These are phyloP conservation scores for Auriscalpium orientale DNA, from an alignment of 768 basidiomycete species.

Conservation along the genomic window DNA sequence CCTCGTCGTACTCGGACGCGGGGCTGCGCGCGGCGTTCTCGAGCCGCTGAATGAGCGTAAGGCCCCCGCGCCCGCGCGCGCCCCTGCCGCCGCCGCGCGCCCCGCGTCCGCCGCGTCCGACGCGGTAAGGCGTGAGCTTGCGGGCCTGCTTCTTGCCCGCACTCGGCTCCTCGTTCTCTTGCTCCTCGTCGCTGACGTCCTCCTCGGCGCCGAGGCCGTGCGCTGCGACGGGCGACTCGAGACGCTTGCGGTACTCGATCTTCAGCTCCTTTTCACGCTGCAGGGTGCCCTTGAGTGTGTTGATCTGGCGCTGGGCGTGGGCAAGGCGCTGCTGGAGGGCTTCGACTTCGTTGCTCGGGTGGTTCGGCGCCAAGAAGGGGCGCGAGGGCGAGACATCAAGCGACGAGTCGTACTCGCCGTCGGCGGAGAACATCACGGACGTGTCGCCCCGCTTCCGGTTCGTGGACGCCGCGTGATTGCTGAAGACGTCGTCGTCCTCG, in stretches of 20 bases:
- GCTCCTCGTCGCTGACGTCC: conserved; percentile 41
- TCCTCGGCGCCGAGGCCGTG: conserved; percentile 36
- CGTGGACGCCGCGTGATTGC: conserved; percentile 42
- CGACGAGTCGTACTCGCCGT: conserved; percentile 38
- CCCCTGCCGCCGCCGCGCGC: conserved; percentile 15
- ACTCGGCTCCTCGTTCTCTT: conserved; percentile 15
- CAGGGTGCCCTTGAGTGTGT: conserved; percentile 70
- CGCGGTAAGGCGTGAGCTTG: conserved; percentile 7
- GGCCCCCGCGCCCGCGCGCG: conserved; percentile 9
- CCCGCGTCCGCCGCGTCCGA: conserved; percentile 10
- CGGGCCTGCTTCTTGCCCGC: conserved; percentile 8
- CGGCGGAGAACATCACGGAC: conserved; percentile 37
- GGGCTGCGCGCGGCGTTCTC: conserved; percentile 12
- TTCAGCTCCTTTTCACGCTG: conserved; percentile 79
- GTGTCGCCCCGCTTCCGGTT: conserved; percentile 52
- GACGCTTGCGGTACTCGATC: conserved; percentile 50
- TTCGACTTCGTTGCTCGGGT: conserved; percentile 76
- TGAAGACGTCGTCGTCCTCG: conserved; percentile 63
- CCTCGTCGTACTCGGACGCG: conserved; percentile 12
- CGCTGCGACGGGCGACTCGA: conserved; percentile 36
- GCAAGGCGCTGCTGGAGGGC: conserved; percentile 73
- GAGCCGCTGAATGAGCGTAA: conserved; percentile 14
- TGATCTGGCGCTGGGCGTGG: conserved; percentile 82
- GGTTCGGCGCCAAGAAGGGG: conserved; percentile 64
- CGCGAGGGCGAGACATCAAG: conserved; percentile 57